Percentiles rank a stretch among this genome's conserved stretches.
Evolutionary conservation across 2,329 filamentous ascomycete genomes (phyloP).

Genomic region (Fusarium paranaense): DNA sequence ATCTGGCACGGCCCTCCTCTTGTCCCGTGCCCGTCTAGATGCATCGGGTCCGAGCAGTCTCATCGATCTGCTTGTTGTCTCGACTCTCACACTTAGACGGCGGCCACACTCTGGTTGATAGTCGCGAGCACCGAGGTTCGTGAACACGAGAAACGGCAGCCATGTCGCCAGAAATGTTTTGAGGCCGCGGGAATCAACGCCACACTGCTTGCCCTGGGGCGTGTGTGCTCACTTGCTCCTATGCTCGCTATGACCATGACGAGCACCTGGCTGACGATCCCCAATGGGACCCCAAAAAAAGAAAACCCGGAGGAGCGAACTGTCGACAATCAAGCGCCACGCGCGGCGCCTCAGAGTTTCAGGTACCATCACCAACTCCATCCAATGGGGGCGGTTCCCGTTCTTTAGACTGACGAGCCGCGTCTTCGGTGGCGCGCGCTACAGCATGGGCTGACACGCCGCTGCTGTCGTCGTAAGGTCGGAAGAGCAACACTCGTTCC

Average conservation of each 20-base stretch:
- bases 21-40: slow-evolving; percentile 2
- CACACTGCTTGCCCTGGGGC: background rate
- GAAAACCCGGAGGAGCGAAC: slow-evolving; percentile 17
- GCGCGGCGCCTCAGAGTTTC: slow-evolving; percentile 39
- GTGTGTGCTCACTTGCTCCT: background rate
- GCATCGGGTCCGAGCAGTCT: background rate
- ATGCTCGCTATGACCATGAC: background rate
- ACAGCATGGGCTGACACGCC: slow-evolving; percentile 23
- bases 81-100: background rate
- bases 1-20: slow-evolving; percentile 24
- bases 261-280: background rate
- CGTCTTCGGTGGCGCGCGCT: slow-evolving; percentile 32
- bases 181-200: background rate
- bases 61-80: background rate
- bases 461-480: slow-evolving; percentile 9
- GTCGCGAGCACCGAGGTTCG: background rate
- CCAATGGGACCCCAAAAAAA: background rate
- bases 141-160: background rate
- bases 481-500: slow-evolving; percentile 23
- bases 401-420: slow-evolving; percentile 33
- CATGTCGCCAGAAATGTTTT: background rate
- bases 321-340: slow-evolving; percentile 38
- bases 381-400: slow-evolving; percentile 41
- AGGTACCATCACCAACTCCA: slow-evolving; percentile 33
- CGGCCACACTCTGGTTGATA: background rate